Evolutionary conservation across 176 grass and related monocot species (phyloP).

Genomic region (Canna indica): DNA sequence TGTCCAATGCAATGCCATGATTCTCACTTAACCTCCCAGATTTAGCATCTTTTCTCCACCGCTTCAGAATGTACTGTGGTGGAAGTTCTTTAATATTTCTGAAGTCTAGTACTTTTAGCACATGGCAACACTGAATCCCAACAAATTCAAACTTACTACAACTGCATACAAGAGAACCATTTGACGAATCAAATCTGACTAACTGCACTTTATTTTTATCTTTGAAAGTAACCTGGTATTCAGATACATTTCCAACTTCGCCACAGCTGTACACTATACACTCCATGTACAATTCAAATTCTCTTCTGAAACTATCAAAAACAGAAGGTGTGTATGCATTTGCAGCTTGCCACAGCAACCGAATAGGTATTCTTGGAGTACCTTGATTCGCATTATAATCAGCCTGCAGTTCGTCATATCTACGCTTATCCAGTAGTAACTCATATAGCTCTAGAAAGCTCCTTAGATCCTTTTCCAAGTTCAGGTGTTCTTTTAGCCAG

Average conservation of each 20-base stretch:
- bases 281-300: constrained; percentile 49
- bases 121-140: constrained; percentile 80
- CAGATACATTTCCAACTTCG: constrained; percentile 53
- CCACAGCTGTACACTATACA: constrained; percentile 60
- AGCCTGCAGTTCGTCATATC: constrained; percentile 57
- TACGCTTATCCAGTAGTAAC: constrained; percentile 42
- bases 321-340: constrained; percentile 55
- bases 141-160: constrained; percentile 71
- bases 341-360: constrained; percentile 72
- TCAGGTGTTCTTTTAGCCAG: constrained; percentile 37
- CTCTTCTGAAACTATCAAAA: constrained; percentile 61
- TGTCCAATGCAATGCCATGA: constrained; percentile 34
- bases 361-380: constrained; percentile 33
- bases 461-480: constrained; percentile 37
- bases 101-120: constrained; percentile 76
- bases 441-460: constrained; percentile 40
- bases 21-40: constrained; percentile 23
- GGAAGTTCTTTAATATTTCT: constrained; percentile 67
- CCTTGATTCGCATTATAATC: constrained; percentile 66
- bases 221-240: constrained; percentile 59
- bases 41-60: constrained; percentile 90
- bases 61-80: constrained; percentile 54
- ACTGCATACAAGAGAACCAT: constrained; percentile 60
- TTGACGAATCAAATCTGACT: constrained; percentile 62
- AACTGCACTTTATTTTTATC: constrained; percentile 54